Conservation (phyloP, 2,329 filamentous ascomycete genomes). For the Pseudocercospora fijiensis region DNA sequence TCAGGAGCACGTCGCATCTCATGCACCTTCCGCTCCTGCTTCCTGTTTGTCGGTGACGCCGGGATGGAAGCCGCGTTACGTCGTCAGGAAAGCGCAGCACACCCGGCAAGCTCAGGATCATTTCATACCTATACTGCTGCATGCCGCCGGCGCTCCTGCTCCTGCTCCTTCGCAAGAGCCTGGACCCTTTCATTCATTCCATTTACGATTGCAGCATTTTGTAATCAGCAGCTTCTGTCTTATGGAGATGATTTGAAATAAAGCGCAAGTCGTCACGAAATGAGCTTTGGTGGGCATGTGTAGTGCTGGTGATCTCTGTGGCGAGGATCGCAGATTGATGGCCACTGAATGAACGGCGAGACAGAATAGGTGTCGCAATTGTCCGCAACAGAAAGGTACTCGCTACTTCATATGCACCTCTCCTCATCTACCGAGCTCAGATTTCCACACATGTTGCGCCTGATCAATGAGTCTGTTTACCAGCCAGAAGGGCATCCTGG, state of each 20-base stretch:
- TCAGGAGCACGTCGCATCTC: too few species aligned
- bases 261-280: neutral
- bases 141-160: too few species aligned
- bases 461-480: neutral
- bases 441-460: neutral
- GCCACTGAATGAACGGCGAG: neutral
- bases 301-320: neutral
- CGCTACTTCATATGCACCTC: neutral
- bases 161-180: too few species aligned
- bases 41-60: too few species aligned
- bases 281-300: neutral
- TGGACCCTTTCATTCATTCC: too few species aligned
- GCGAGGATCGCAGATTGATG: neutral
- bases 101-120: too few species aligned
- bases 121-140: too few species aligned
- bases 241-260: neutral
- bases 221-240: too few species aligned
- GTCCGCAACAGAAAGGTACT: neutral
- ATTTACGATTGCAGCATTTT: too few species aligned
- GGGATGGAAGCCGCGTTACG: too few species aligned
- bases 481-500: neutral
- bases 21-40: too few species aligned
- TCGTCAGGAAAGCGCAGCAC: too few species aligned
- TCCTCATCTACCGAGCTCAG: neutral
- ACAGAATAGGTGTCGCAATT: neutral